Evolutionary conservation across 1,284 basidiomycete genomes (phyloP).

Genomic region (Meira nashicola): DNA sequence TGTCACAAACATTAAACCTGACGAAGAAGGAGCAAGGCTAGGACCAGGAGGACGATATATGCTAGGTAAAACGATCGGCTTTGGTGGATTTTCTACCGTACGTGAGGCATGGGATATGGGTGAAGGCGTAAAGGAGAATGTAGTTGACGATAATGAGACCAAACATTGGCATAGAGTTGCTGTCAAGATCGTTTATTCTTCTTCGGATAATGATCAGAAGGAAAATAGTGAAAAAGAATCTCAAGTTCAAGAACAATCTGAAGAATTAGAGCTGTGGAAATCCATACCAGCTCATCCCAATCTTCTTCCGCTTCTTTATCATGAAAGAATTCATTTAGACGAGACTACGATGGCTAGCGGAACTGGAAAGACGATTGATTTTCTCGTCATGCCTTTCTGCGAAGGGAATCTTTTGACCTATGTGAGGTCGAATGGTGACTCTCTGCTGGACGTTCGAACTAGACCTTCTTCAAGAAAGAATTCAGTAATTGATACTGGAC

Average conservation of each 20-base stretch:
- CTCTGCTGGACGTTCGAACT: too few relatives aligned
- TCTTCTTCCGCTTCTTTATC: slow-evolving; percentile 35
- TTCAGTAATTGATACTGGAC: background rate
- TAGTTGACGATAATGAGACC: slow-evolving; percentile 14
- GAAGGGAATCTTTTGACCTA: slow-evolving; percentile 38
- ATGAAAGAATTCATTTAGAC: slow-evolving; percentile 23
- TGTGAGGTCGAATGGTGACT: slow-evolving; percentile 33
- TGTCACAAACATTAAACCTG: slow-evolving; percentile 15
- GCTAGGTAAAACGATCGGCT: slow-evolving; percentile 71
- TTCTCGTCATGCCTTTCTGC: slow-evolving; percentile 43
- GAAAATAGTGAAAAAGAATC: slow-evolving; percentile 8
- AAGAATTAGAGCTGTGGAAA: slow-evolving; percentile 39
- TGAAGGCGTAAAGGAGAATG: background rate
- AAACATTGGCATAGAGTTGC: slow-evolving; percentile 25
- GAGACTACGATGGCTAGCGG: too few relatives aligned
- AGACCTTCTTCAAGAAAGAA: background rate
- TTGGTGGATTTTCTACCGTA: slow-evolving; percentile 82
- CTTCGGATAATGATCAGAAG: too few relatives aligned
- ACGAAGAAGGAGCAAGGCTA: slow-evolving; percentile 36
- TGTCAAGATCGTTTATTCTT: slow-evolving; percentile 36
- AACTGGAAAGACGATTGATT: slow-evolving; percentile 11
- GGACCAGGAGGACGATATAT: slow-evolving; percentile 58
- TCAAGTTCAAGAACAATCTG: background rate
- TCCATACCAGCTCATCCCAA: slow-evolving; percentile 32
- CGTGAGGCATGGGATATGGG: slow-evolving; percentile 58